Evolutionary conservation across 371 early-diverging fungal genomes (phyloP).

Genomic region (Blyttiomyces sp.): DNA sequence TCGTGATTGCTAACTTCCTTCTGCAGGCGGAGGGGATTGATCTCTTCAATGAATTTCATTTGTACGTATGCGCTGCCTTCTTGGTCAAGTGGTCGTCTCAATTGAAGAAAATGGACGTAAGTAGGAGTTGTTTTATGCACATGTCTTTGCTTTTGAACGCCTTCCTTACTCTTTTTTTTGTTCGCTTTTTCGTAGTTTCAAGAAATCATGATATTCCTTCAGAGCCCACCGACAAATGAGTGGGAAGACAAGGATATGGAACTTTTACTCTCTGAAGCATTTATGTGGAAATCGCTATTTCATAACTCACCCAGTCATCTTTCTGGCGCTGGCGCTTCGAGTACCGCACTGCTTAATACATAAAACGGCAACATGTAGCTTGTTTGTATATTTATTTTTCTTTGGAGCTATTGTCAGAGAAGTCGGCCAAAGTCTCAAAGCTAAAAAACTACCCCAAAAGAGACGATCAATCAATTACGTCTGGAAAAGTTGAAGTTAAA

Average conservation of each 20-base stretch:
- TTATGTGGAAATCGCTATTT: constrained; percentile 92
- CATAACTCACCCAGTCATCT: too few species aligned
- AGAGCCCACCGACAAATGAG: constrained; percentile 78
- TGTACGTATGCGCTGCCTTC: constrained; percentile 97
- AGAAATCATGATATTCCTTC: constrained; percentile 92
- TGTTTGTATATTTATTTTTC: too few species aligned
- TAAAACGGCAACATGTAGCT: too few species aligned
- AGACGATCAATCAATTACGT: too few species aligned
- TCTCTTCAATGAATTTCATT: constrained; percentile 92
- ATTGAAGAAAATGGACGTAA: constrained; percentile 84
- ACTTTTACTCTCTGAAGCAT: constrained; percentile 88
- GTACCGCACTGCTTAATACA: too few species aligned
- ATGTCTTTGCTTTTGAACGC: neutral
- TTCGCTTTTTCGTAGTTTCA: constrained; percentile 17
- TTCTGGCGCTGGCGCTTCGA: too few species aligned
- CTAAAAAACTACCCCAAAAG: too few species aligned
- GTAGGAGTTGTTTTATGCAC: constrained; percentile 13
- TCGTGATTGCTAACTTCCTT: neutral
- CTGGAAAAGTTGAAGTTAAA: too few species aligned
- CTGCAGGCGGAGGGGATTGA: constrained; percentile 77
- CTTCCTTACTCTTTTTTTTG: neutral
- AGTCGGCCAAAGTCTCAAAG: too few species aligned
- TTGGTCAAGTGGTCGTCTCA: constrained; percentile 89
- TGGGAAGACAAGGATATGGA: constrained; percentile 94
- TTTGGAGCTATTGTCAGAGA: too few species aligned